phyloP scores from a whole-genome alignment of 2,329 filamentous ascomycete species.

The Aschersonia sp. region DNA sequence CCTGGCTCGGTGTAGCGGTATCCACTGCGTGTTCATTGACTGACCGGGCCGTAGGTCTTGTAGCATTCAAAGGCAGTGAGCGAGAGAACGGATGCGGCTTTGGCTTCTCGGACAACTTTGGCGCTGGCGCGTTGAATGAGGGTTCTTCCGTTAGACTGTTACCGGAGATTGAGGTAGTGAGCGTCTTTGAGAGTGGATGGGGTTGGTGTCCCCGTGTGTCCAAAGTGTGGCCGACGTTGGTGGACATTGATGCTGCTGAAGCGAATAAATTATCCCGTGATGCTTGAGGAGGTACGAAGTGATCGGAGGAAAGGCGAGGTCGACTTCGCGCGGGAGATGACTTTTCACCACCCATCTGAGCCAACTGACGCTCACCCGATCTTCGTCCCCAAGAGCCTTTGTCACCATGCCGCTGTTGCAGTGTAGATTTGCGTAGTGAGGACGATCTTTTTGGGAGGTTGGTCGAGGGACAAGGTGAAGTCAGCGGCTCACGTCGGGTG shows the following conservation, averaged over 20 bases:
- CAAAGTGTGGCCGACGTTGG: slow-evolving; percentile 35
- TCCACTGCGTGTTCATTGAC: slow-evolving; percentile 14
- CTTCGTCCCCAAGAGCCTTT: slow-evolving; percentile 48
- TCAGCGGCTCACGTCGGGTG: slow-evolving; percentile 19
- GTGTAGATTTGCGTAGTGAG: slow-evolving; percentile 70
- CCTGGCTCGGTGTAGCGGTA: slow-evolving; percentile 30
- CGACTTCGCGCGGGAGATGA: slow-evolving; percentile 46
- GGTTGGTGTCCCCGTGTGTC: slow-evolving; percentile 36
- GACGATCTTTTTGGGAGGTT: slow-evolving; percentile 54
- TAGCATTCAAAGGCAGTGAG: slow-evolving; percentile 23
- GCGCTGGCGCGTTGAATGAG: slow-evolving; percentile 13
- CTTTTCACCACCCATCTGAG: slow-evolving; percentile 36
- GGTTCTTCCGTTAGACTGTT: slow-evolving; percentile 65
- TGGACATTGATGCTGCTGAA: slow-evolving; percentile 33
- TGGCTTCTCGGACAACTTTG: slow-evolving; percentile 12
- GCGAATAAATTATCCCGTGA: slow-evolving; percentile 51
- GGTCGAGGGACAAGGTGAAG: slow-evolving; percentile 17
- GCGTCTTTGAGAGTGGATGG: slow-evolving; percentile 73
- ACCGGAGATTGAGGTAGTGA: slow-evolving; percentile 75
- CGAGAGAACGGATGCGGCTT: slow-evolving; percentile 21
- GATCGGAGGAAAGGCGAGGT: slow-evolving; percentile 65
- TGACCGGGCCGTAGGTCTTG: slow-evolving; percentile 16
- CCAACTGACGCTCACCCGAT: slow-evolving; percentile 40
- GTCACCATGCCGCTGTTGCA: slow-evolving; percentile 69
- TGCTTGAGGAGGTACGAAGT: slow-evolving; percentile 50